Percentiles rank a stretch among this genome's conserved stretches.
These are phyloP conservation scores for Candida ulmi DNA, from an alignment of 805 yeast species.

Conservation along the genomic window DNA sequence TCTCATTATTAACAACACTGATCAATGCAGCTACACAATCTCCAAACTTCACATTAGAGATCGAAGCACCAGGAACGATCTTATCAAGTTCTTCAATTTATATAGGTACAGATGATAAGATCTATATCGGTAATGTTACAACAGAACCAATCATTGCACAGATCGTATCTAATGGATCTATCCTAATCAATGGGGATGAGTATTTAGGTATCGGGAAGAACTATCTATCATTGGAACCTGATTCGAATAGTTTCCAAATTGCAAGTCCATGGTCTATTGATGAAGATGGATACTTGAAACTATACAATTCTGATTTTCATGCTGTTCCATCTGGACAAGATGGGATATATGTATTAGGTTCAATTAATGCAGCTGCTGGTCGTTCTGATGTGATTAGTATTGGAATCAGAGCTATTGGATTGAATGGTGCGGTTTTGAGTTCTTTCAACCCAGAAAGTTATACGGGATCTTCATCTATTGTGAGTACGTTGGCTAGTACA, in stretches of 20 bases:
- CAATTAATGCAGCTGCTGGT: slow-evolving; percentile 14
- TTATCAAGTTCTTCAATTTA: slow-evolving; percentile 19
- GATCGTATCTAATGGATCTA: slow-evolving; percentile 7
- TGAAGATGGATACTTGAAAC: slow-evolving; percentile 11
- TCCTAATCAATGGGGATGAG: slow-evolving; percentile 1
- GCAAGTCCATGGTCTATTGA: slow-evolving; percentile 12
- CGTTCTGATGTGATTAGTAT: slow-evolving; percentile 6
- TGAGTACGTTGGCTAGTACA: too few species aligned
- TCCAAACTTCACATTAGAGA: slow-evolving; percentile 2
- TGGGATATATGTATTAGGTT: slow-evolving; percentile 12
- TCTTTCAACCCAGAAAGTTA: slow-evolving; percentile 2
- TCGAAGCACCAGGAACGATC: slow-evolving; percentile 12
- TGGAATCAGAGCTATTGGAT: slow-evolving; percentile 5
- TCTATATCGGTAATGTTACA: slow-evolving; percentile 4
- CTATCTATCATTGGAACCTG: slow-evolving; percentile 7
- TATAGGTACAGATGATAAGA: slow-evolving; percentile 9
- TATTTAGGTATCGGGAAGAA: slow-evolving; percentile 15
- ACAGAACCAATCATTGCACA: slow-evolving; percentile 1
- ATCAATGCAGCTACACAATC: too few species aligned
- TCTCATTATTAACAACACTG: too few species aligned
- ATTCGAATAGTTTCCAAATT: slow-evolving; percentile 4
- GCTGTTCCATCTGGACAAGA: slow-evolving; percentile 16
- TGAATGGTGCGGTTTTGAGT: slow-evolving; percentile 1
- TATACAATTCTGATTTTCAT: slow-evolving; percentile 14
- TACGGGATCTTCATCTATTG: slow-evolving; percentile 2